Evolutionary conservation across 2,329 filamentous ascomycete genomes (phyloP).

Genomic region (Pestalotiopsis sp.): DNA sequence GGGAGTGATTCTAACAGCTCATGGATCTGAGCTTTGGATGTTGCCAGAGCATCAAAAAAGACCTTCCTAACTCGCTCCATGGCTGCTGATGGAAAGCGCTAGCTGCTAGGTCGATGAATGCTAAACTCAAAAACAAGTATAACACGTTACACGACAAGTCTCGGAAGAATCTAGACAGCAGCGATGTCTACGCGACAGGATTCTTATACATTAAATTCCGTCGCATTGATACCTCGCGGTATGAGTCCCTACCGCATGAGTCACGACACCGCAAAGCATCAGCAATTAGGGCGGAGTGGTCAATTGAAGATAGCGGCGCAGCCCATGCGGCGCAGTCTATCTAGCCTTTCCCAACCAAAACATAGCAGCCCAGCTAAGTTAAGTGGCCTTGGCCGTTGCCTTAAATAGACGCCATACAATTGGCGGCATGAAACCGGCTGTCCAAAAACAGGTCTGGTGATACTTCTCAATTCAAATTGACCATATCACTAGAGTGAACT

Average conservation of each 20-base stretch:
- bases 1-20: slow-evolving; percentile 16
- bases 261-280: not conserved
- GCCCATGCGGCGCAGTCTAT: not conserved
- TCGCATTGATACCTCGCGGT: not conserved
- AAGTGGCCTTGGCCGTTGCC: no score
- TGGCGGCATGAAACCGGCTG: no score
- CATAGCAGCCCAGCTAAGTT: no score
- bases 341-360: no score
- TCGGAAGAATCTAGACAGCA: not conserved
- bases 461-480: no score
- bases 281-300: no score
- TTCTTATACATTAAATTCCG: not conserved
- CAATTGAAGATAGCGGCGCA: not conserved
- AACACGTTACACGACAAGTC: not conserved
- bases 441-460: no score
- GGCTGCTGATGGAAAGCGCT: slow-evolving; percentile 1
- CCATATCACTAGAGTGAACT: no score
- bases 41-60: slow-evolving; percentile 28
- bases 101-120: not conserved
- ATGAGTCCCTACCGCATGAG: not conserved
- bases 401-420: no score
- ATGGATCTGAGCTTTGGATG: slow-evolving; percentile 23
- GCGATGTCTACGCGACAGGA: not conserved
- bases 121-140: not conserved
- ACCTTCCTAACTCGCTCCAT: slow-evolving; percentile 26